Evolutionary conservation across 805 yeast genomes (phyloP).

Genomic region (Starmerella riodocensis): DNA sequence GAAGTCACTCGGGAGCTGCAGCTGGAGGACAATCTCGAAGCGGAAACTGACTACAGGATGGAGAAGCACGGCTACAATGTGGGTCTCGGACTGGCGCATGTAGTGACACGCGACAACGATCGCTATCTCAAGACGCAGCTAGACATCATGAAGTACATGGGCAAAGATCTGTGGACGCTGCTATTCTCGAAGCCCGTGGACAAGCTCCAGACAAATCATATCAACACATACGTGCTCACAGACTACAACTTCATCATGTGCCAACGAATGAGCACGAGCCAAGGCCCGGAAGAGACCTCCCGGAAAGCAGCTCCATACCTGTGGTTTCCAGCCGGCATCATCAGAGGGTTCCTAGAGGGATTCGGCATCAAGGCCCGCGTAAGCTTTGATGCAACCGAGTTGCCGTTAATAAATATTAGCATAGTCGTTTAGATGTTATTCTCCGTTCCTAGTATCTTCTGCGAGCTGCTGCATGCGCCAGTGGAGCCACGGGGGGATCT

Average conservation of each 20-base stretch:
- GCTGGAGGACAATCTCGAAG: constrained; percentile 25
- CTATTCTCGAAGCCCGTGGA: constrained; percentile 80
- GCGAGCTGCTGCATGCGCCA: constrained; percentile 2
- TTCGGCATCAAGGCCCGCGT: constrained; percentile 58
- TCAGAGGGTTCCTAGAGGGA: constrained; percentile 56
- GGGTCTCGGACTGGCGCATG: constrained; percentile 46
- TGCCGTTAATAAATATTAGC: constrained; percentile 61
- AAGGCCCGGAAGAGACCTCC: constrained; percentile 25
- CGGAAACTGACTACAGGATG: constrained; percentile 44
- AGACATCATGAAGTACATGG: constrained; percentile 80
- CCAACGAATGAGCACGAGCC: constrained; percentile 33
- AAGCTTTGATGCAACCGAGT: constrained; percentile 45
- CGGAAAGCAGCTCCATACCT: constrained; percentile 35
- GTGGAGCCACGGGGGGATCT: constrained; percentile 15
- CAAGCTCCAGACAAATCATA: constrained; percentile 79
- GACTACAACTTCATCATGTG: constrained; percentile 52
- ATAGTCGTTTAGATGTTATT: constrained; percentile 25
- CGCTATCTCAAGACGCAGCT: constrained; percentile 46
- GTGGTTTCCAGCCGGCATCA: constrained; percentile 65
- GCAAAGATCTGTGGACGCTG: constrained; percentile 80
- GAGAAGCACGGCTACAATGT: constrained; percentile 60
- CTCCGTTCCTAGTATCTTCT: not conserved
- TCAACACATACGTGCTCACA: constrained; percentile 67
- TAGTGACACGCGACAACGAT: constrained; percentile 31
- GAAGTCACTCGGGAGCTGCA: constrained; percentile 42